Evolutionary conservation across 306 rosid species (phyloP).

Genomic region (Urtica urens): DNA sequence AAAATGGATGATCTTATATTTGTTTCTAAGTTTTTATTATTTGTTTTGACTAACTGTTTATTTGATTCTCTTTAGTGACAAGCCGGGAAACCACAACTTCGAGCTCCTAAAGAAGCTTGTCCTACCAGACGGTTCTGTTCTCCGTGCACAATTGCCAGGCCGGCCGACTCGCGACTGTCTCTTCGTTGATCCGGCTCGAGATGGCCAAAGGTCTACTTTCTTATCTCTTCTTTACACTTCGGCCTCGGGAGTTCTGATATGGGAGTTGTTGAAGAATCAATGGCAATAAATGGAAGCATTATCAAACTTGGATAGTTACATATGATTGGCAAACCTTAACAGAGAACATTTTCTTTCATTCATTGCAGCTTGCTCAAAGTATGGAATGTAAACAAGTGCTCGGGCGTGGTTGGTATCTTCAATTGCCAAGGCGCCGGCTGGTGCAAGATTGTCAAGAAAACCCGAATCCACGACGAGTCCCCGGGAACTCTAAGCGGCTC

Average conservation of each 20-base stretch:
- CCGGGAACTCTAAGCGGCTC: slow-evolving; percentile 63
- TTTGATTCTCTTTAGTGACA: slow-evolving; percentile 43
- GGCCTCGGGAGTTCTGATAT: background rate
- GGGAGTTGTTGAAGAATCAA: background rate
- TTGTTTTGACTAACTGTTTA: background rate
- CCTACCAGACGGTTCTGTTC: slow-evolving; percentile 95
- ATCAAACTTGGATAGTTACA: too few relatives aligned
- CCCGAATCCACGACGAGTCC: slow-evolving; percentile 59
- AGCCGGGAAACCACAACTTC: slow-evolving; percentile 89
- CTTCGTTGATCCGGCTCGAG: slow-evolving; percentile 89
- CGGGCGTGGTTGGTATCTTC: slow-evolving; percentile 89
- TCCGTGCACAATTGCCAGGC: slow-evolving; percentile 84
- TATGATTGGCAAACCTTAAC: too few relatives aligned
- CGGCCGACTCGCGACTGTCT: slow-evolving; percentile 82
- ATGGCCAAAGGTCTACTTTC: slow-evolving; percentile 52
- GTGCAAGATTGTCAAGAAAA: slow-evolving; percentile 79
- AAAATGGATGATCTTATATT: background rate
- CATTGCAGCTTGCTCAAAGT: slow-evolving; percentile 74
- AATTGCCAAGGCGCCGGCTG: slow-evolving; percentile 99
- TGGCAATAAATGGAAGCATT: too few relatives aligned
- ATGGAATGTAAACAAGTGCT: slow-evolving; percentile 87
- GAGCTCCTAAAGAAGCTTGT: slow-evolving; percentile 79
- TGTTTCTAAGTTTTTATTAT: too few relatives aligned
- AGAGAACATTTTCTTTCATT: slow-evolving; percentile 3
- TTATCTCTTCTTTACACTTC: too few relatives aligned